Percentiles rank a stretch among this genome's conserved stretches.
Evolutionary conservation across 2,329 filamentous ascomycete genomes (phyloP).

Genomic region (Trichoderma gracile): DNA sequence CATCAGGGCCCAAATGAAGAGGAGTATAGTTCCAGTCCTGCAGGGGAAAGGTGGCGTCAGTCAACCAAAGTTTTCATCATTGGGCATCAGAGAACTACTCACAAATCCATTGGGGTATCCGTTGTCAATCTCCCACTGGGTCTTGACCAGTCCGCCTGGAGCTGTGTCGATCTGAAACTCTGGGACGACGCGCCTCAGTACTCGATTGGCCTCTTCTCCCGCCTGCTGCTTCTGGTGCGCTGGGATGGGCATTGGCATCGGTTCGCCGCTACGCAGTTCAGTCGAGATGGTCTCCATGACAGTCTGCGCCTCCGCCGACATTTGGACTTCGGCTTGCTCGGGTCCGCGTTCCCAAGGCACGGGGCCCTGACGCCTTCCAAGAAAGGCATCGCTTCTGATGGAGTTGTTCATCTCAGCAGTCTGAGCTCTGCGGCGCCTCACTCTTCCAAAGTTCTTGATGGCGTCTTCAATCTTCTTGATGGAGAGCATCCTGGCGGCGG

Average conservation of each 20-base stretch:
- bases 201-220: neutral
- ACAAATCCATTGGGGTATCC: constrained; percentile 11
- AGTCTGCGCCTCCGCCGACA: neutral
- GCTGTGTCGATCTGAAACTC: neutral
- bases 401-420: neutral
- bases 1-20: neutral
- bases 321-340: neutral
- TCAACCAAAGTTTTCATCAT: neutral
- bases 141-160: neutral
- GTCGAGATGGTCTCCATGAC: neutral
- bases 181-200: neutral
- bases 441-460: neutral
- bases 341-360: neutral
- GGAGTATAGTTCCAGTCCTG: neutral
- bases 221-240: neutral
- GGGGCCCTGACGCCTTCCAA: neutral
- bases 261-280: neutral
- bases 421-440: neutral
- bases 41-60: neutral
- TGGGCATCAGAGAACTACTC: neutral
- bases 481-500: neutral
- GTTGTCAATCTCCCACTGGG: constrained; percentile 9
- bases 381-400: constrained; percentile 8
- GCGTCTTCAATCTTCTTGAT: neutral
- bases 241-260: neutral